phyloP scores from a whole-genome alignment of 2,329 filamentous ascomycete genomes.

The Alternaria solani region DNA sequence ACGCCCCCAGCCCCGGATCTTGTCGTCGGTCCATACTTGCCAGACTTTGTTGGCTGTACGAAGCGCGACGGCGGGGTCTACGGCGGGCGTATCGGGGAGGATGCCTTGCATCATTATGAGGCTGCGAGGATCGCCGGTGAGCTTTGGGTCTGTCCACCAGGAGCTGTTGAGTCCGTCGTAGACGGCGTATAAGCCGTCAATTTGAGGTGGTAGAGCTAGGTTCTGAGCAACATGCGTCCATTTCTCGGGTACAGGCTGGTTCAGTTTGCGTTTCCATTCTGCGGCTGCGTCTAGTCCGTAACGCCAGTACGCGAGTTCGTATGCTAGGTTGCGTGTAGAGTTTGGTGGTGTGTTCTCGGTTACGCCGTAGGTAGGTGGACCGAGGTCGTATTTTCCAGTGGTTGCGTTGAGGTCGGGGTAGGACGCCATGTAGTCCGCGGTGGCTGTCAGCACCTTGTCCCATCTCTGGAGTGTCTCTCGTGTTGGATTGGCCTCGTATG shows the following conservation, averaged over 20 bases:
- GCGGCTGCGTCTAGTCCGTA: conserved; percentile 64
- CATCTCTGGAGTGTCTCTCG: conserved; percentile 58
- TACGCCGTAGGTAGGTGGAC: conserved; percentile 58
- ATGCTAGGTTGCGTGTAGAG: conserved; percentile 63
- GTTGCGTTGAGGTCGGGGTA: conserved; percentile 62
- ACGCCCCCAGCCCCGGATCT: conserved; percentile 42
- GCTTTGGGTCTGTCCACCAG: conserved; percentile 36
- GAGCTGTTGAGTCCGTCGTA: conserved; percentile 59
- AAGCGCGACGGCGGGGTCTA: conserved; percentile 33
- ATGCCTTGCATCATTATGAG: conserved; percentile 41
- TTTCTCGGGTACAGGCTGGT: conserved; percentile 50
- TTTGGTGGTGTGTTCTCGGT: conserved; percentile 64
- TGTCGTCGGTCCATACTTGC: conserved; percentile 41
- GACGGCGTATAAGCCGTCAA: conserved; percentile 60
- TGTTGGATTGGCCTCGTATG: conserved; percentile 58
- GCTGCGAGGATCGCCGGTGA: conserved; percentile 36
- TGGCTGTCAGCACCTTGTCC: conserved; percentile 61
- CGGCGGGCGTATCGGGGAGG: conserved; percentile 33
- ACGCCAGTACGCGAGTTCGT: conserved; percentile 67
- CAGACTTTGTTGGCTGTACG: conserved; percentile 37
- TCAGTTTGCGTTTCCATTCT: conserved; percentile 61
- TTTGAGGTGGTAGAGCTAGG: conserved; percentile 61
- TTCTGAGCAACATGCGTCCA: conserved; percentile 62
- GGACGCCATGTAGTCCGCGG: conserved; percentile 66
- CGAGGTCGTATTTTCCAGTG: conserved; percentile 61